These are phyloP conservation scores for Pontederia crassipes DNA, from an alignment of 176 grass and related monocot species.

Conservation along the genomic window DNA sequence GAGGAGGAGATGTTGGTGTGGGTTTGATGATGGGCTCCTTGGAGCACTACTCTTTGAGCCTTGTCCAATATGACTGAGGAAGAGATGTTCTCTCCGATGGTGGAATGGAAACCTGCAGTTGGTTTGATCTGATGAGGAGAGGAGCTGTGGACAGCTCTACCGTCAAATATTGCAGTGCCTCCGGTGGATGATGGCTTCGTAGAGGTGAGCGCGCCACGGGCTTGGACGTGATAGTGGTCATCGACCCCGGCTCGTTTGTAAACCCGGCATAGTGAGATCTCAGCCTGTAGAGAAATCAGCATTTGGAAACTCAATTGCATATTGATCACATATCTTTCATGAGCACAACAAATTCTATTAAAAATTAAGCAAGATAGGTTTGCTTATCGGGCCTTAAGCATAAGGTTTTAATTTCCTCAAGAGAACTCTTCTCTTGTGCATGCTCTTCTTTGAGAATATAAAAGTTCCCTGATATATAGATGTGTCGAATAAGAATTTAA, in stretches of 20 bases:
- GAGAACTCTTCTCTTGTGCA: too few relatives aligned
- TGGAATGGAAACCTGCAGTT: slow-evolving; percentile 17
- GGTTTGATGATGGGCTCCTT: neutral
- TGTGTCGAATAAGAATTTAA: too few relatives aligned
- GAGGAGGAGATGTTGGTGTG: neutral
- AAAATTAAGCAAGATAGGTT: too few relatives aligned
- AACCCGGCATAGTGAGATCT: slow-evolving; percentile 87
- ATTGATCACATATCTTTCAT: neutral
- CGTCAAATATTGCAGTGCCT: neutral
- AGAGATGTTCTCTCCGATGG: neutral
- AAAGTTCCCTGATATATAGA: too few relatives aligned
- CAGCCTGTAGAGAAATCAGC: slow-evolving; percentile 5
- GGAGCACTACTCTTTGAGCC: neutral
- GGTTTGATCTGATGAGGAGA: slow-evolving; percentile 24
- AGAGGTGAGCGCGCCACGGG: slow-evolving; percentile 12
- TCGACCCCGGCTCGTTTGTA: slow-evolving; percentile 82
- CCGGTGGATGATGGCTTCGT: neutral
- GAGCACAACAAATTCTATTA: too few relatives aligned
- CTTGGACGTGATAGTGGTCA: slow-evolving; percentile 42
- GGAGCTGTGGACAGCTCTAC: neutral
- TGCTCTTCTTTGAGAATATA: too few relatives aligned
- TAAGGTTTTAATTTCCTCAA: too few relatives aligned
- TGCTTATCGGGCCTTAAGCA: too few relatives aligned
- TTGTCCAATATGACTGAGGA: neutral
- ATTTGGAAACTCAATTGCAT: neutral